These are phyloP conservation scores for Fereydounia khargensis DNA, from an alignment of 1,284 basidiomycete species.

Conservation along the genomic window DNA sequence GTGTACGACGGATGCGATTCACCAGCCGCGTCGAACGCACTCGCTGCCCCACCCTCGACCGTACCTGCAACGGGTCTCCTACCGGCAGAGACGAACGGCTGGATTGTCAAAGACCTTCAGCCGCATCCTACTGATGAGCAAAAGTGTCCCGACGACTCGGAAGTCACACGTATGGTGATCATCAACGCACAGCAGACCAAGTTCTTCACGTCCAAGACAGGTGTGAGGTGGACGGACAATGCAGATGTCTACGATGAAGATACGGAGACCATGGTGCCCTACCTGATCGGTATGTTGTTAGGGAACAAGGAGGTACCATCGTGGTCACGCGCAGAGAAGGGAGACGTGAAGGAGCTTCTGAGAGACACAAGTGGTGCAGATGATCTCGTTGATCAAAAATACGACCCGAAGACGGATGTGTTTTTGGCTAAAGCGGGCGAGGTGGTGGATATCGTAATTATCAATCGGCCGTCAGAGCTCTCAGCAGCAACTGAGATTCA, in stretches of 20 bases:
- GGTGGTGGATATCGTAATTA: constrained; percentile 39
- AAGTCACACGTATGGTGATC: constrained; percentile 29
- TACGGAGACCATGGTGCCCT: constrained; percentile 6
- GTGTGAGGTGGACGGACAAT: constrained; percentile 22
- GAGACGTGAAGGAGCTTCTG: neutral
- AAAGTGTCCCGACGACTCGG: constrained; percentile 11
- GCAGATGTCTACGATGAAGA: constrained; percentile 7
- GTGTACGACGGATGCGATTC: constrained; percentile 8
- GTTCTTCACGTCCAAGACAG: constrained; percentile 6
- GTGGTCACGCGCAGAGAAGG: too few relatives aligned
- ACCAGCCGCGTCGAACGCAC: too few relatives aligned
- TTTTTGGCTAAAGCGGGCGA: constrained; percentile 21
- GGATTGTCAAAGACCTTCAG: constrained; percentile 11
- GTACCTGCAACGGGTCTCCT: too few relatives aligned
- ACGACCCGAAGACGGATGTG: constrained; percentile 6
- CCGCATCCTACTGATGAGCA: constrained; percentile 12
- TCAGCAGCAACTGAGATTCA: constrained; percentile 20
- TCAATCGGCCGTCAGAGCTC: constrained; percentile 17
- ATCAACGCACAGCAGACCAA: constrained; percentile 32
- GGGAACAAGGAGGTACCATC: too few relatives aligned
- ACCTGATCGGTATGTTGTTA: constrained; percentile 22
- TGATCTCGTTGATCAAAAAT: too few relatives aligned
- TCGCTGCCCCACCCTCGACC: too few relatives aligned
- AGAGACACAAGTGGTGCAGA: neutral
- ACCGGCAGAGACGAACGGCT: constrained; percentile 32